Evolutionary conservation across 352 stramenopile genomes (phyloP), one percentile per base, ranked within the genome.

Genomic region (Phytophthora kernoviae): DNA sequence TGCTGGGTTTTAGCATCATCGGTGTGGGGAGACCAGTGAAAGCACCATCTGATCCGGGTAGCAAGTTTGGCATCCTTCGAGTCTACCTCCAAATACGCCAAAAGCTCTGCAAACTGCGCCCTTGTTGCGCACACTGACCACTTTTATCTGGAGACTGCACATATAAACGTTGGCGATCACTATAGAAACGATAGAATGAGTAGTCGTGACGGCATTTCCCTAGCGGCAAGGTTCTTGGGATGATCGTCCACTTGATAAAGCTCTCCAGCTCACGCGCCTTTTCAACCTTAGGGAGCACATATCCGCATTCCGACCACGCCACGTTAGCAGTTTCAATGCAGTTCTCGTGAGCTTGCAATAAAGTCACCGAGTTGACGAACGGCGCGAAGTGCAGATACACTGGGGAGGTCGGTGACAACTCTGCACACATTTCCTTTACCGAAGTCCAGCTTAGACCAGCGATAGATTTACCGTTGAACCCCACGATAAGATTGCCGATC

Each of bases 141-240:
- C 36, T 84, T 76, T 73, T 69, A 0, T 75, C 65, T 4, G 69
- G 36, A 15, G 79, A 86, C 43, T 76, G 47, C 15, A 87, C 48
- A 32, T 84, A 95, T 10, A 95, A 52, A 17, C 70, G 69, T 3
- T 73, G 49, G 5, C 63, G 59, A 58, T 92, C 84, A 33, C 80
- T 75, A 32, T 70, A 80, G 43, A 93, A 93, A 4, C 75, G 79
- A 41, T 88, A 91, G 46, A 88, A 93, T 4, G 50, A 53, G 37
- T 81, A 89, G 1, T 65, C 72, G 11, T 70, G 44, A 0, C 72
- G 74, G 49, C 77, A 91, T 14, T 77, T 85, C 1, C 84, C 84
- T 27, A 91, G 68, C 10, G 73, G 58, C 15, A 86, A 37, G 10
- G 75, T 90, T 52, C 87, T 70, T 20, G 87, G 87, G 21, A 91